phyloP scores from a whole-genome alignment of 208 protist genomes.

The Vickermania ingenoplastis region DNA sequence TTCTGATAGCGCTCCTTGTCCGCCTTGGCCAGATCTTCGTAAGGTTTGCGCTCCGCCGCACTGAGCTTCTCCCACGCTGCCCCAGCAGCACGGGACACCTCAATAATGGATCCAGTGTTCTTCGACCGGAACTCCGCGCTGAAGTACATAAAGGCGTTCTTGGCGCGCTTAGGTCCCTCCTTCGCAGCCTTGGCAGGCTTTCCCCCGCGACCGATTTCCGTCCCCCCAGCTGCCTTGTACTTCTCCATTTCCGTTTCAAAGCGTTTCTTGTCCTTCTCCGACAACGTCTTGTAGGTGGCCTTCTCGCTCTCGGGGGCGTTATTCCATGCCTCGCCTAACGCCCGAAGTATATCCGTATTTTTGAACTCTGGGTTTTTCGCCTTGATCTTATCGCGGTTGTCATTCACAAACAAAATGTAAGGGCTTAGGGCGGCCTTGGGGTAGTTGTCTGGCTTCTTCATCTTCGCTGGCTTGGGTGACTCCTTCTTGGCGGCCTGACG shows the following conservation, averaged over 20 bases:
- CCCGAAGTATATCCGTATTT: constrained; percentile 53
- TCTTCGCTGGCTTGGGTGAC: constrained; percentile 39
- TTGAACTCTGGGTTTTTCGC: constrained; percentile 57
- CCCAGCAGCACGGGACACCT: constrained; percentile 54
- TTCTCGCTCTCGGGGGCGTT: constrained; percentile 50
- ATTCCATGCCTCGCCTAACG: constrained; percentile 60
- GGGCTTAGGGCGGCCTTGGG: constrained; percentile 66
- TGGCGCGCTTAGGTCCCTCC: constrained; percentile 75
- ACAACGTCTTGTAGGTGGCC: constrained; percentile 53
- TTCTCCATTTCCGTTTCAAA: constrained; percentile 64
- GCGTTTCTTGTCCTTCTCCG: constrained; percentile 75
- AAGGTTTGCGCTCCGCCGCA: constrained; percentile 69
- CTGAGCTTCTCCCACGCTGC: constrained; percentile 54
- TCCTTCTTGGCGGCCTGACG: constrained; percentile 25
- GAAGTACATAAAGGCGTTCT: constrained; percentile 80
- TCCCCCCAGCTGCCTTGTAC: constrained; percentile 54
- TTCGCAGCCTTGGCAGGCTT: constrained; percentile 53
- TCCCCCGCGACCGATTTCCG: constrained; percentile 36
- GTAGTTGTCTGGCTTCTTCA: constrained; percentile 74
- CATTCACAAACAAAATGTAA: constrained; percentile 73
- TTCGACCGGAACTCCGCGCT: constrained; percentile 53
- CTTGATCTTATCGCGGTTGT: constrained; percentile 62
- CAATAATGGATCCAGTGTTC: constrained; percentile 46
- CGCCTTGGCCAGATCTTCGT: constrained; percentile 59
- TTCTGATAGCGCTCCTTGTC: constrained; percentile 78